A percentile compares a stretch with the other conserved stretches of the same genome.
These are phyloP conservation scores for Kluyveromyces lactis DNA, from an alignment of 805 yeast species.

Conservation along the genomic window DNA sequence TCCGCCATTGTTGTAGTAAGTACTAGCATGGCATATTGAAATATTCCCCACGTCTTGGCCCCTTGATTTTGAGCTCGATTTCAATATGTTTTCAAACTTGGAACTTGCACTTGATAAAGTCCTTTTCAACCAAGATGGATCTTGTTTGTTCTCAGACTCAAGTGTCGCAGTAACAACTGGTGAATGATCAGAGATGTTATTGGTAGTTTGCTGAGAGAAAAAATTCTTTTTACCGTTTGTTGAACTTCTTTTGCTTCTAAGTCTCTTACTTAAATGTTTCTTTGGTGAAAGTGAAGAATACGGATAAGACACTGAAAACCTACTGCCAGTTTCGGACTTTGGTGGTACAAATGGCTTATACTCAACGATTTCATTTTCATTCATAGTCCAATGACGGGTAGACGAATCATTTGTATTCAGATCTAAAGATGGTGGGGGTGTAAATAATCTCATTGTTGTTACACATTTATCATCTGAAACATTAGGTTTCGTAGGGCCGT, in stretches of 20 bases:
- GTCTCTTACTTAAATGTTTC: too few species aligned
- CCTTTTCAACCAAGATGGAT: slow-evolving; percentile 1
- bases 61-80: neutral
- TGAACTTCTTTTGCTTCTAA: too few species aligned
- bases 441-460: neutral
- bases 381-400: neutral
- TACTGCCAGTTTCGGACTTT: neutral
- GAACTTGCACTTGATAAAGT: neutral
- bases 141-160: too few species aligned
- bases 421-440: neutral
- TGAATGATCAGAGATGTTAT: too few species aligned
- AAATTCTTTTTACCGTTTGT: too few species aligned
- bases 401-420: too few species aligned
- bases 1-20: neutral
- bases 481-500: neutral
- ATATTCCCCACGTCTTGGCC: neutral
- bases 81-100: neutral
- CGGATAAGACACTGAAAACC: too few species aligned
- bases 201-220: too few species aligned
- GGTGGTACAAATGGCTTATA: neutral
- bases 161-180: too few species aligned
- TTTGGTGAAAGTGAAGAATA: too few species aligned
- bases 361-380: neutral
- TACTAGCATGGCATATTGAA: too few species aligned
- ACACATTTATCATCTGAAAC: neutral